Conservation (phyloP, 306 rosid species). For the Lathyrus tuberosus region DNA sequence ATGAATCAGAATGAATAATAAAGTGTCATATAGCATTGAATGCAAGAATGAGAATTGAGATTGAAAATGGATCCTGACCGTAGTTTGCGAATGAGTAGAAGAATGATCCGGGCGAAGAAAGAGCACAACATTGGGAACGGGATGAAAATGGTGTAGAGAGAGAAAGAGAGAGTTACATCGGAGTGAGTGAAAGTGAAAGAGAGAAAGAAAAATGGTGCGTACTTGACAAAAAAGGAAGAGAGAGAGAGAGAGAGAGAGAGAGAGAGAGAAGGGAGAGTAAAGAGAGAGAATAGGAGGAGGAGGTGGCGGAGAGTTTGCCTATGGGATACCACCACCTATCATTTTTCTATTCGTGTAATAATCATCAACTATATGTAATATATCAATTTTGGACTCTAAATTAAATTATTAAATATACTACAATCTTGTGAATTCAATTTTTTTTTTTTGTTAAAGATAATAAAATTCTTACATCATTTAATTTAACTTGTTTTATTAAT, state of each 20-base stretch:
- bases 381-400: background rate
- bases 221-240: background rate
- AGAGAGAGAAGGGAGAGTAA: background rate
- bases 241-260: conserved; percentile 12
- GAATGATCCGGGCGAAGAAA: conserved; percentile 48
- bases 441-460: no score
- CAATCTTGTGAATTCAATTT: no score
- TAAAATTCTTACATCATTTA: no score
- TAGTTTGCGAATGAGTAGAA: conserved; percentile 38
- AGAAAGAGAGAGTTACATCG: background rate
- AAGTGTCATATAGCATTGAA: background rate
- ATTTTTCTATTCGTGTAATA: background rate
- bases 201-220: background rate
- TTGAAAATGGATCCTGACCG: conserved; percentile 49
- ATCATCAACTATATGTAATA: background rate
- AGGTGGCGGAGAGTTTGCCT: conserved; percentile 11
- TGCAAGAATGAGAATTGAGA: conserved; percentile 30
- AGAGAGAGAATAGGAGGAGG: background rate
- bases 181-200: conserved; percentile 9
- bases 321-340: conserved; percentile 28
- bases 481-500: no score
- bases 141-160: background rate
- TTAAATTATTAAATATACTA: no score
- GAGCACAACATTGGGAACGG: conserved; percentile 45
- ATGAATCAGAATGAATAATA: conserved; percentile 4